Evolutionary conservation across 768 basidiomycete species (phyloP).

Genomic region (Infundibulicybe gibba): DNA sequence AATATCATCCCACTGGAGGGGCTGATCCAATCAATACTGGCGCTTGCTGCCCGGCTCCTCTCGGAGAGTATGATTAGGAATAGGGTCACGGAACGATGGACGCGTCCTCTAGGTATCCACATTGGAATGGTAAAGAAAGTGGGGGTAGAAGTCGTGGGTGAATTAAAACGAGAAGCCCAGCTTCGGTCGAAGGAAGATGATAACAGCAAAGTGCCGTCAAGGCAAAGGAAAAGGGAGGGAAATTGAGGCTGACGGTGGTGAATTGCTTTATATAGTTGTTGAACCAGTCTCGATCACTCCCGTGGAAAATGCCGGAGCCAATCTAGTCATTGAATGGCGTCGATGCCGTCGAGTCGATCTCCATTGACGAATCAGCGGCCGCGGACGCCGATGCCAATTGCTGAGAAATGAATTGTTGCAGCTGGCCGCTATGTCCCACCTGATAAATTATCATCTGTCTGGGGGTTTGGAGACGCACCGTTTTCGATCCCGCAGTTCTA

Average conservation of each 20-base stretch:
- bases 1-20: background rate
- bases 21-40: slow-evolving; percentile 20
- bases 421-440: slow-evolving; percentile 39
- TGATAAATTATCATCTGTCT: background rate
- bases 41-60: slow-evolving; percentile 12
- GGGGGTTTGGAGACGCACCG: slow-evolving; percentile 31
- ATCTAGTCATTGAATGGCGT: slow-evolving; percentile 47
- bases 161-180: background rate
- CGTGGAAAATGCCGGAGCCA: background rate
- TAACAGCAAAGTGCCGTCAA: slow-evolving; percentile 1
- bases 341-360: slow-evolving; percentile 73
- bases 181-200: slow-evolving; percentile 3
- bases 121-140: background rate
- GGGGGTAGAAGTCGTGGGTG: background rate
- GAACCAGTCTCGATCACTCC: background rate
- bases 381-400: slow-evolving; percentile 29
- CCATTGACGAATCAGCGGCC: slow-evolving; percentile 42
- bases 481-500: slow-evolving; percentile 60
- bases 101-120: background rate
- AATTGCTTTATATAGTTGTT: background rate
- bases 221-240: background rate
- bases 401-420: slow-evolving; percentile 46
- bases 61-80: background rate
- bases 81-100: background rate
- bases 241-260: background rate